These are phyloP conservation scores for Aspergillus ellipticus DNA, from an alignment of 495 filamentous ascomycete species.

Conservation along the genomic window DNA sequence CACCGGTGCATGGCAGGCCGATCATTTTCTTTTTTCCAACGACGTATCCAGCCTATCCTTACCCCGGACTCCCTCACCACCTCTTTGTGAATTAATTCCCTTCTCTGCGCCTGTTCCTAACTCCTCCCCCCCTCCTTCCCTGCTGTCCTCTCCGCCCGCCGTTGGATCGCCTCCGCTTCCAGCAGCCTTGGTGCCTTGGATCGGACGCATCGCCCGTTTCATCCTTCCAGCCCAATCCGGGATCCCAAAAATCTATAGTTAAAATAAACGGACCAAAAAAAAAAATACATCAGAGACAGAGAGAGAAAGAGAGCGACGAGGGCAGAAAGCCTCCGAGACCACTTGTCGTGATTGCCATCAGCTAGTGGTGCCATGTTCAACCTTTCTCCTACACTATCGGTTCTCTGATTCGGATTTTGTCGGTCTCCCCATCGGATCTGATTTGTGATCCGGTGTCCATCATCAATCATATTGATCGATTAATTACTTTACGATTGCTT, in stretches of 20 bases:
- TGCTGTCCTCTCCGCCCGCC: background rate
- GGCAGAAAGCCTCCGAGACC: background rate
- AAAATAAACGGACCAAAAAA: constrained; percentile 6
- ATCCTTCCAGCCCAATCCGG: constrained; percentile 14
- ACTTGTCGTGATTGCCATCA: constrained; percentile 4
- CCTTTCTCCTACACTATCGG: constrained; percentile 19
- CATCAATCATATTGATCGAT: background rate
- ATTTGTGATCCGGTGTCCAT: background rate
- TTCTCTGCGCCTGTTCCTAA: background rate
- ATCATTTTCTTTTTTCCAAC: background rate
- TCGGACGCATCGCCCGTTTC: constrained; percentile 7
- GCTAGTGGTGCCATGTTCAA: constrained; percentile 28
- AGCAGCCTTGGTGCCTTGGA: constrained; percentile 2
- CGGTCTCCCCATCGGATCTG: background rate
- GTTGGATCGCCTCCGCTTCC: constrained; percentile 5
- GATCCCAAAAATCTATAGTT: constrained; percentile 3
- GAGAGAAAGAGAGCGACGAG: background rate
- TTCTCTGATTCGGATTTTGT: constrained; percentile 12
- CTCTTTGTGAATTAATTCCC: background rate
- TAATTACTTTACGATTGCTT: background rate
- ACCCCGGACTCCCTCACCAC: background rate
- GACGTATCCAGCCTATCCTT: background rate
- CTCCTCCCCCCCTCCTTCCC: background rate
- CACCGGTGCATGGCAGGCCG: background rate
- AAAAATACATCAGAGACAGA: background rate